Conservation (phyloP, 2,329 filamentous ascomycete genomes). For the Bipolaris bicolor region DNA sequence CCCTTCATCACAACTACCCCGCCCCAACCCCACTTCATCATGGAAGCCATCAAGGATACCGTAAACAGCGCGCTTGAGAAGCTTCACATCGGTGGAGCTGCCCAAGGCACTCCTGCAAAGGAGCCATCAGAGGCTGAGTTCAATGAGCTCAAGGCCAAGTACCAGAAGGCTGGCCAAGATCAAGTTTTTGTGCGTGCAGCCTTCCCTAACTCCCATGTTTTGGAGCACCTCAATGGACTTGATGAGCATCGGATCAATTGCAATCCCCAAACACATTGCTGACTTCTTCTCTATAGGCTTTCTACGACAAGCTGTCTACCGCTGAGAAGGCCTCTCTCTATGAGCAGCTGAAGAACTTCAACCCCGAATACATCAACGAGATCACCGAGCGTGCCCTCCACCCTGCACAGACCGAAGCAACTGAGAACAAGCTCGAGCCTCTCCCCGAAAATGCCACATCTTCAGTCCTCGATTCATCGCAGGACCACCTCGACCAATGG, state of each 20-base stretch:
- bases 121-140: slow-evolving; percentile 71
- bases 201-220: not conserved
- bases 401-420: slow-evolving; percentile 67
- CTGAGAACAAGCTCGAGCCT: slow-evolving; percentile 72
- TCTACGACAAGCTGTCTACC: slow-evolving; percentile 78
- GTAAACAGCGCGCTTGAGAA: slow-evolving; percentile 52
- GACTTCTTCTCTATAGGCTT: slow-evolving; percentile 52
- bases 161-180: slow-evolving; percentile 74
- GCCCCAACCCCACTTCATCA: slow-evolving; percentile 34
- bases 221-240: slow-evolving; percentile 8
- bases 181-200: slow-evolving; percentile 69
- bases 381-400: slow-evolving; percentile 83
- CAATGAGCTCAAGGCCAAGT: slow-evolving; percentile 72
- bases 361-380: slow-evolving; percentile 85
- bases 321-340: slow-evolving; percentile 79
- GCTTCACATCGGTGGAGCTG: slow-evolving; percentile 47
- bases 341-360: slow-evolving; percentile 79
- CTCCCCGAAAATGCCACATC: slow-evolving; percentile 85
- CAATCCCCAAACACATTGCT: not conserved
- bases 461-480: slow-evolving; percentile 87
- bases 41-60: slow-evolving; percentile 51
- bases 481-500: slow-evolving; percentile 81
- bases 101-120: slow-evolving; percentile 46
- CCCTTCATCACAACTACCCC: slow-evolving; percentile 13
- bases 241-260: not conserved